phyloP scores from a whole-genome alignment of 805 yeast species.

The Cephaloascus fragrans region DNA sequence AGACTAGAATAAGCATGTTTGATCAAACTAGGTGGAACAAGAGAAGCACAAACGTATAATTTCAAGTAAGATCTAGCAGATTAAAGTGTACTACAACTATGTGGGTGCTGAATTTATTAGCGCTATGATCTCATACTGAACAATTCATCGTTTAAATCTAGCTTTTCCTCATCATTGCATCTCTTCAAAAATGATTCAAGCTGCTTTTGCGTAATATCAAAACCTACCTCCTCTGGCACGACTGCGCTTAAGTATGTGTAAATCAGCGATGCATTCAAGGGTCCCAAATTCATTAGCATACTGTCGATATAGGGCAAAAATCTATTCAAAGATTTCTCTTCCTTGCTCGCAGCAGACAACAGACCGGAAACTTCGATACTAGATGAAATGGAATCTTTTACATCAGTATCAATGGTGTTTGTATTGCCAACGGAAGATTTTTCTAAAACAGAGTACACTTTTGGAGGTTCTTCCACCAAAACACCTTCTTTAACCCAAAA shows the following conservation, averaged over 20 bases:
- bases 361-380: conserved; percentile 2
- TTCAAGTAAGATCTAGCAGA: too few relatives aligned
- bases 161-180: conserved; percentile 33
- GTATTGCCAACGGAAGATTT: conserved; percentile 1
- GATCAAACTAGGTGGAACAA: too few relatives aligned
- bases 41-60: too few relatives aligned
- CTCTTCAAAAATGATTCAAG: conserved; percentile 29
- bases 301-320: conserved; percentile 43
- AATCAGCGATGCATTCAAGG: conserved; percentile 36
- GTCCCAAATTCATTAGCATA: conserved; percentile 48
- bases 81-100: too few relatives aligned
- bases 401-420: not conserved
- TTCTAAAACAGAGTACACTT: conserved; percentile 32
- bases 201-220: conserved; percentile 24
- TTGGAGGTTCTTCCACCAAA: conserved; percentile 26
- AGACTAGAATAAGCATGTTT: too few relatives aligned
- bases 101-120: too few relatives aligned
- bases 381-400: not conserved
- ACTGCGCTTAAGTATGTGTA: conserved; percentile 44
- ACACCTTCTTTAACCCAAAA: conserved; percentile 64
- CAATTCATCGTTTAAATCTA: conserved; percentile 20
- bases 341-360: conserved; percentile 12
- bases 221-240: conserved; percentile 42
- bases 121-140: too few relatives aligned
- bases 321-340: conserved; percentile 10